Evolutionary conservation across 179 eudicot genomes (phyloP).

Genomic region (Vitellaria paradoxa): DNA sequence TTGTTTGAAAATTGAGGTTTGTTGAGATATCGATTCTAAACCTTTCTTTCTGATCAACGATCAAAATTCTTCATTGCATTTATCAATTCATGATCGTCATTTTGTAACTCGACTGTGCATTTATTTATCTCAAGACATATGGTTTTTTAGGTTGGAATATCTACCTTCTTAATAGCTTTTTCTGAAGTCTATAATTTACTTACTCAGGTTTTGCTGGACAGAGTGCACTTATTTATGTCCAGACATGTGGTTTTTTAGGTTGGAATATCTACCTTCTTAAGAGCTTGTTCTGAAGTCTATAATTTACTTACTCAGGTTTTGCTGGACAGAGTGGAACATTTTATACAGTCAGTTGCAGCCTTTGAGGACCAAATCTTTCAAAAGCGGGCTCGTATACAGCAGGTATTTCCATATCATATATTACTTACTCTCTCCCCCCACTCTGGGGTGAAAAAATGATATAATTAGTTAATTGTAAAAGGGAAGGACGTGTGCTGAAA

Average conservation of each 20-base stretch:
- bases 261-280: background rate
- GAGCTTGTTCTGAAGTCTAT: background rate
- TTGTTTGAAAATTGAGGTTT: background rate
- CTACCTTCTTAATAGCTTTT: background rate
- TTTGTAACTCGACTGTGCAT: background rate
- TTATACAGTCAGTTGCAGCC: slow-evolving; percentile 85
- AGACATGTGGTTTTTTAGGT: slow-evolving; percentile 3
- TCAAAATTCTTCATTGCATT: background rate
- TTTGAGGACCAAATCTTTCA: slow-evolving; percentile 92
- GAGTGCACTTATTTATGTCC: slow-evolving; percentile 6
- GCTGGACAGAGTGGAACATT: slow-evolving; percentile 86
- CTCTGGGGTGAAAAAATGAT: too few species aligned
- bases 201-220: slow-evolving; percentile 74
- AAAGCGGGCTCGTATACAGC: slow-evolving; percentile 83
- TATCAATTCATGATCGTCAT: background rate
- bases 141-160: background rate
- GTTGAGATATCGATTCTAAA: background rate
- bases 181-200: slow-evolving; percentile 1
- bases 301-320: slow-evolving; percentile 48
- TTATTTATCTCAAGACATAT: background rate
- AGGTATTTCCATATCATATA: slow-evolving; percentile 42
- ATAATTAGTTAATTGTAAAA: too few species aligned
- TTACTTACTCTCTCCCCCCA: background rate
- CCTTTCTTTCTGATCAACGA: background rate
- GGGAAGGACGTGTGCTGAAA: too few species aligned